Base-by-base conservation (phyloP, 768 basidiomycete species). In the Boletus sensibilis region DNA sequence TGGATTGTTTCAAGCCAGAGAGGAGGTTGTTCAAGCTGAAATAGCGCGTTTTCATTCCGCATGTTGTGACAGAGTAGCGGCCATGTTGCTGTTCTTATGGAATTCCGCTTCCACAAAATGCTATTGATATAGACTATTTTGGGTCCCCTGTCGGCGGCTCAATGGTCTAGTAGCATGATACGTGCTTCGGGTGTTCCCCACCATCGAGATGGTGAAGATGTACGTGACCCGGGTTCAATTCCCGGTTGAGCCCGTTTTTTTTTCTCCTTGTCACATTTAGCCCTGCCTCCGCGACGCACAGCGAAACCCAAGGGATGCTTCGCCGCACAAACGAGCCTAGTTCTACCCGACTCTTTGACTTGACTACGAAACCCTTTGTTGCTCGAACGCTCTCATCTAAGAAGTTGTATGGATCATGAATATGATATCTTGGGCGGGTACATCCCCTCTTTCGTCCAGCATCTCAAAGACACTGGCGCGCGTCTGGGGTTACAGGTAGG, bases 151-250 rank as follows among this genome's bases (percentile, higher is more conserved):
- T 21, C 21, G 40, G 5, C n/a, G 64, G 68, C 68, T 69, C 66
- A 72, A 72, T 70, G 70, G 69, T 70, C 70, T 72, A 70, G 69
- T 70, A 39, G 70, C 62, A 70, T 71, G 69, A 70, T 70, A 70
- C 69, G 69, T 69, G 70, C 69, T 71, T 70, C 69, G 69, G 69
- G 69, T 53, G 42, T 29, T 46, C 54, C 64, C 66, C 58, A 2
- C 67, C 61, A 65, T 59, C 3, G 3, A 5, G 56, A 59, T 70
- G 70, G 69, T 57, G 63, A 70, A 68, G 61, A 70, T 70, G 68
- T 70, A 69, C 69, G 69, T 70, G 69, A 68, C 69, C 69, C 69
- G 69, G 69, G 69, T 70, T 70, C 69, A 69, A 71, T 70, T 71
- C 69, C 69, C 65, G 69, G 69, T 70, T 68, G 67, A 58, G 64